Base-by-base conservation (phyloP, 345 rosid species). In the Aquilaria malaccensis region DNA sequence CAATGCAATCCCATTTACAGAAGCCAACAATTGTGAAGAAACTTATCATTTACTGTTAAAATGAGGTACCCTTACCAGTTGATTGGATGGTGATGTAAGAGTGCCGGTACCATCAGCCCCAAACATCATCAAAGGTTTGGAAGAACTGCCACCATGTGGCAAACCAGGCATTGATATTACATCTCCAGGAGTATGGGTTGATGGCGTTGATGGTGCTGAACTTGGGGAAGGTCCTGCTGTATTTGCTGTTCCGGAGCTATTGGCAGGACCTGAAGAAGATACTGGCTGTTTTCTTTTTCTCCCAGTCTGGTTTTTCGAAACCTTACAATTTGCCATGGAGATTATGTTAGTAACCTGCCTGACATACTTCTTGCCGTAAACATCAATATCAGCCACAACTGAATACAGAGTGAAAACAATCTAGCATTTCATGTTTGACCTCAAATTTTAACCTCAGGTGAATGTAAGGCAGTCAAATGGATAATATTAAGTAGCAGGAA, bases 181-280 rank as follows among this genome's bases (percentile, higher is more conserved):
- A 67, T 83, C 82, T 53, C 84, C 85, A 7, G 81, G 81, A 59
- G 80, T 79, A 58, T 75, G 81, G 58, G 85, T 75, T 2, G 88
- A 79, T 55, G 85, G 78, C 43, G 43, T 37, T 0, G 85, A 72
- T 64, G 87, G 83, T 11, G 80, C 81, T 60, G 83, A 80, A 70
- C 80, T 80, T 58, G 87, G 80, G 50, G 83, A 66, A 62, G 81
- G 84, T 55, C 81, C 87, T 32, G 76, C 55, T 13, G 82, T 75
- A 62, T 83, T 78, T 32, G 70, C 85, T 67, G 80, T 76, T 48
- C 84, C 83, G 29, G 83, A 79, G 72, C 79, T 81, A 61, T 74
- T 76, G 50, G 81, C 81, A 33, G 89, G 81, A 67, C 86, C 84
- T 41, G 85, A 72, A 59, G 78, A 79, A 29, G 87, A 76, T 47